Conservation (phyloP, 495 filamentous ascomycete species). For the Hypoxylon rickii region DNA sequence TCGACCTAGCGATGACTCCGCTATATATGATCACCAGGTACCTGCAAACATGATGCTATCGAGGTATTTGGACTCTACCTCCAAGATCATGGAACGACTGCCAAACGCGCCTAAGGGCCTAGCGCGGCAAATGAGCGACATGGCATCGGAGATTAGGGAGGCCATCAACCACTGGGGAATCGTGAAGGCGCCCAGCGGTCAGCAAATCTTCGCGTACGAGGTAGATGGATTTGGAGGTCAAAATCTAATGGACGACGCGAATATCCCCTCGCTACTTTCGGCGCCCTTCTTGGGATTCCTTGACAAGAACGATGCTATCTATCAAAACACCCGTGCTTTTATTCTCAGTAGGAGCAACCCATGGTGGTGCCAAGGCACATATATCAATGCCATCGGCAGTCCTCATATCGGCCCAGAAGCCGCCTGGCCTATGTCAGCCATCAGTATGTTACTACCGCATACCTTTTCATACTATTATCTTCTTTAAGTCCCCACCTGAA, state of each 20-base stretch:
- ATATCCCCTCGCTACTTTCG: constrained; percentile 61
- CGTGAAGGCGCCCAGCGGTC: constrained; percentile 41
- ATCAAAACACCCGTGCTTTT: constrained; percentile 56
- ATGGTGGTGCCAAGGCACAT: constrained; percentile 60
- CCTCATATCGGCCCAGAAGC: constrained; percentile 61
- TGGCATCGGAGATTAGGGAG: constrained; percentile 54
- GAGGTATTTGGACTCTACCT: constrained; percentile 57
- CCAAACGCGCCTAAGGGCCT: constrained; percentile 51
- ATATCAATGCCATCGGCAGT: constrained; percentile 58
- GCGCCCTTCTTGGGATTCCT: constrained; percentile 59
- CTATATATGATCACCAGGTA: constrained; percentile 62
- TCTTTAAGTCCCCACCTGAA: constrained; percentile 43
- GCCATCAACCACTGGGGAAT: constrained; percentile 58
- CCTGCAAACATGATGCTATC: constrained; percentile 71
- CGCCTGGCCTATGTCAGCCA: constrained; percentile 63
- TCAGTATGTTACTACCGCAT: constrained; percentile 43
- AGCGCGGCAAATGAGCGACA: constrained; percentile 52
- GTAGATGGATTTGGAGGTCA: constrained; percentile 61
- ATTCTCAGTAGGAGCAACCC: constrained; percentile 57
- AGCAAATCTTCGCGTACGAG: constrained; percentile 62
- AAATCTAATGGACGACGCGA: constrained; percentile 66
- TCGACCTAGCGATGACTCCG: constrained; percentile 65
- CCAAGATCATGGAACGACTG: constrained; percentile 58
- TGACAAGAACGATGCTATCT: constrained; percentile 46
- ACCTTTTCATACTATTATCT: not conserved